Evolutionary conservation across 306 rosid species (phyloP), one percentile per base, ranked within the genome.

Genomic region (Castanea crenata): DNA sequence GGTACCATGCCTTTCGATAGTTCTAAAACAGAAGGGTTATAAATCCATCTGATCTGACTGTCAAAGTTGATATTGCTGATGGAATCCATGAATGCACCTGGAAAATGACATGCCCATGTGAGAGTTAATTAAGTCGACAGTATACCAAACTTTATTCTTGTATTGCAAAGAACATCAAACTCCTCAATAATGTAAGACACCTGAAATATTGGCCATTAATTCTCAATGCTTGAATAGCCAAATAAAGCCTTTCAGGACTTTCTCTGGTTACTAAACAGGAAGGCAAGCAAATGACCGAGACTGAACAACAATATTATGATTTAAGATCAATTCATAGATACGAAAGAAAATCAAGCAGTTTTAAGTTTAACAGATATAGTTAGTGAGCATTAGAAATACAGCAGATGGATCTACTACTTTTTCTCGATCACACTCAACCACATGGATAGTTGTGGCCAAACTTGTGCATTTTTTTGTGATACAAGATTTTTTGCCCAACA

Each of bases 41-140:
- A 32, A 4, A 27, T 87, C 82, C 58, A 10, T 81, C 78, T 85
- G 76, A 85, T 86, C 85, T 14, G 63, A 84, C 86, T 89, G 81
- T 95, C 93, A 82, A 92, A 95, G 14, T 90, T 86, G 96, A 91
- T 91, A 44, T 71, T 74, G 76, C 82, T 78, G 63, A 91, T 89
- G 71, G 99, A 96, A 76, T 95, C 94, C 92, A 91, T 86, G 89
- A 95, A 92, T 16, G 97, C 94, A 86, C 99, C 99, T 95, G 82
- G 81, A 62, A 56, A 14, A 69, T 18, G 41, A 20, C 1, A 41
- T 20, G 51, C 69, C 21, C 59, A 65, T 68, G 67, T 23, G 63
- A 82, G 69, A 46, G 18, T 34, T 64, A 52, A 76, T 14, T 49
- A 25, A 56, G 61, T 67, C 52, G 20, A 73, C 55, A 54, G 75